phyloP scores from a whole-genome alignment of 768 basidiomycete genomes.

The Serendipita vermifera region DNA sequence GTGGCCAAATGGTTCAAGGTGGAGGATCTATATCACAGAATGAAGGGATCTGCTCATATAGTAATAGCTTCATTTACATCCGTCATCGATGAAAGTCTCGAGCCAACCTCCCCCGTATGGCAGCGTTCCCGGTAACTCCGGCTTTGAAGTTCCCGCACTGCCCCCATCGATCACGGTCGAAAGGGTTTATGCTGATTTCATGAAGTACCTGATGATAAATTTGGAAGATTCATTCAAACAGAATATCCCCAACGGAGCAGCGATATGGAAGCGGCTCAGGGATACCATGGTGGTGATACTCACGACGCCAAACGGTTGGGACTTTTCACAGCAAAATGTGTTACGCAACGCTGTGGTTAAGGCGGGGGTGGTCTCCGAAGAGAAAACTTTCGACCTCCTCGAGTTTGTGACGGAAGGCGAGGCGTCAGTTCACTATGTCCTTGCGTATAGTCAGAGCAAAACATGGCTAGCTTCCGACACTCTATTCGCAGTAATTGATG shows the following conservation, averaged over 20 bases:
- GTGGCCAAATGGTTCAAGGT: conserved; percentile 3
- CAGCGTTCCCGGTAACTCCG: not conserved
- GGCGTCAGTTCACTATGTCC: conserved; percentile 10
- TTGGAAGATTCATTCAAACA: conserved; percentile 17
- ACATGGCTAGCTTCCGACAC: not conserved
- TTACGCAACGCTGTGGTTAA: conserved; percentile 20
- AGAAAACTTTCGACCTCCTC: conserved; percentile 11
- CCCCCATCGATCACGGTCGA: conserved; percentile 18
- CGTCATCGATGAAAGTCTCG: not conserved
- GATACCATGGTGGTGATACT: conserved; percentile 18
- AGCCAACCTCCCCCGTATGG: not conserved
- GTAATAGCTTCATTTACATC: conserved; percentile 9
- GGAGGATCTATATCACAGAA: not conserved
- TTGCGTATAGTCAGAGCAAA: not conserved
- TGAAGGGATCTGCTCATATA: not conserved
- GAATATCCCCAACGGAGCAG: conserved; percentile 14
- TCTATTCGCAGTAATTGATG: not conserved
- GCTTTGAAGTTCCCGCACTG: conserved; percentile 12
- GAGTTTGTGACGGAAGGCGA: conserved; percentile 16
- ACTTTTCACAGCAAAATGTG: conserved; percentile 16
- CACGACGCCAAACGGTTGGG: conserved; percentile 22
- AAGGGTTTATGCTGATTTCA: conserved; percentile 19
- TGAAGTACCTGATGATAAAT: conserved; percentile 19
- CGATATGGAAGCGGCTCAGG: conserved; percentile 16
- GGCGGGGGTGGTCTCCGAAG: conserved; percentile 19